phyloP scores from a whole-genome alignment of 768 basidiomycete genomes.

The Gymnopilus dilepis region DNA sequence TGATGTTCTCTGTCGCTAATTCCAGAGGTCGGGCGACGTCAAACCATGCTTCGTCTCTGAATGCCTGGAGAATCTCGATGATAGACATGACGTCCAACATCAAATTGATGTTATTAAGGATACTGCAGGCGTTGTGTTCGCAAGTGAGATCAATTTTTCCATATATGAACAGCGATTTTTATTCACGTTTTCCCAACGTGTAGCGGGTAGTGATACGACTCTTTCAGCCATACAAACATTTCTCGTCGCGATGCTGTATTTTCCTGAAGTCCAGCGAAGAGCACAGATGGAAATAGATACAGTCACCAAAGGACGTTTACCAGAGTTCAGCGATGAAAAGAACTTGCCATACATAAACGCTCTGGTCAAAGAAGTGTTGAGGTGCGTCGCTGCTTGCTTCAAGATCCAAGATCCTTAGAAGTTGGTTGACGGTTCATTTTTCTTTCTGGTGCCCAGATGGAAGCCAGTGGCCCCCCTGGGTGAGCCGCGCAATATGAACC shows the following conservation, averaged over 20 bases:
- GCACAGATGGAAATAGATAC: constrained; percentile 25
- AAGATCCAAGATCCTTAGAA: too few species aligned
- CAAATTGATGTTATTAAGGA: constrained; percentile 21
- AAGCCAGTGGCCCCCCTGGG: constrained; percentile 1
- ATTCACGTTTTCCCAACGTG: not conserved
- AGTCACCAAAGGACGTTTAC: constrained; percentile 19
- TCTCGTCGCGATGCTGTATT: constrained; percentile 19
- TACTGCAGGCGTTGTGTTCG: constrained; percentile 23
- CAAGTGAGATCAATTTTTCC: constrained; percentile 11
- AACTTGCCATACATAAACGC: constrained; percentile 22
- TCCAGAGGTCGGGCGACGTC: constrained; percentile 16
- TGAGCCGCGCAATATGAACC: constrained; percentile 2
- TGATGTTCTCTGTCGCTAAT: not conserved
- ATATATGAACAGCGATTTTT: not conserved
- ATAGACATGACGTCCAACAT: constrained; percentile 12
- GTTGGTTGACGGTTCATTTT: too few species aligned
- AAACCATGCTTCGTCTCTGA: constrained; percentile 23
- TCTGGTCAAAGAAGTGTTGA: constrained; percentile 23
- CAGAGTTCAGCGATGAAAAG: constrained; percentile 19
- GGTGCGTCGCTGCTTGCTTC: constrained; percentile 5
- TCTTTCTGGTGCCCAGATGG: not conserved
- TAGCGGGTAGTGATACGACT: constrained; percentile 24
- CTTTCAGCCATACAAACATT: constrained; percentile 20
- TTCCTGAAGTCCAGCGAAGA: constrained; percentile 15
- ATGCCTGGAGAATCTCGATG: constrained; percentile 17